phyloP scores from a whole-genome alignment of 2,329 filamentous ascomycete genomes.

The Pseudocercospora eumusae region DNA sequence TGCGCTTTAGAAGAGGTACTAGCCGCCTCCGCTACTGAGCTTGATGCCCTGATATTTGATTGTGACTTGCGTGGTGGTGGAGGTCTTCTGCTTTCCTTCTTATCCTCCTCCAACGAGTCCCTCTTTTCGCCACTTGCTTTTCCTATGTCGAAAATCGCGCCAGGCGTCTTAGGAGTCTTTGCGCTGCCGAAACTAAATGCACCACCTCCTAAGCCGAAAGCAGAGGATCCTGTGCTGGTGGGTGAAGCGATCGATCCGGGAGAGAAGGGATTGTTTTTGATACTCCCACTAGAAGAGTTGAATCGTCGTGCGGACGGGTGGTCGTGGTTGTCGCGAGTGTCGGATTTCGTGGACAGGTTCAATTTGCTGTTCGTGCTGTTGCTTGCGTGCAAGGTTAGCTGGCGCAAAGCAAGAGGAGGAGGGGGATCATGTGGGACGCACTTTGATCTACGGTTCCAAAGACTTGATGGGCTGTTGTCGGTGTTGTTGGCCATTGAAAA shows the following conservation, averaged over 20 bases:
- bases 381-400: constrained; percentile 34
- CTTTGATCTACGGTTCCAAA: constrained; percentile 84
- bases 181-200: constrained; percentile 88
- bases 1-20: constrained; percentile 42
- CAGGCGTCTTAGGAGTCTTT: constrained; percentile 78
- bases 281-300: constrained; percentile 69
- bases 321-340: constrained; percentile 57
- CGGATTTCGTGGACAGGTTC: constrained; percentile 71
- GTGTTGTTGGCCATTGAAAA: constrained; percentile 36
- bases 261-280: constrained; percentile 75
- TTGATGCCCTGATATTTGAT: constrained; percentile 26
- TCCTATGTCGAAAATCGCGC: constrained; percentile 76
- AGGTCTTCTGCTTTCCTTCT: constrained; percentile 30
- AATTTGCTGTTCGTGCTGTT: constrained; percentile 76
- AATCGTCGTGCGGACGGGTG: constrained; percentile 68
- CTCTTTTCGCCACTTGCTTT: constrained; percentile 65
- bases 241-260: constrained; percentile 64
- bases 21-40: constrained; percentile 19
- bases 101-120: constrained; percentile 52
- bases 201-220: constrained; percentile 90
- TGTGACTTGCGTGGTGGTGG: constrained; percentile 33
- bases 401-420: constrained; percentile 18
- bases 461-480: constrained; percentile 41
- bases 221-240: constrained; percentile 73
- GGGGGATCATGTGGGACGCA: constrained; percentile 48